phyloP scores from a whole-genome alignment of 805 yeast genomes.

The Wickerhamiella kazuoi region DNA sequence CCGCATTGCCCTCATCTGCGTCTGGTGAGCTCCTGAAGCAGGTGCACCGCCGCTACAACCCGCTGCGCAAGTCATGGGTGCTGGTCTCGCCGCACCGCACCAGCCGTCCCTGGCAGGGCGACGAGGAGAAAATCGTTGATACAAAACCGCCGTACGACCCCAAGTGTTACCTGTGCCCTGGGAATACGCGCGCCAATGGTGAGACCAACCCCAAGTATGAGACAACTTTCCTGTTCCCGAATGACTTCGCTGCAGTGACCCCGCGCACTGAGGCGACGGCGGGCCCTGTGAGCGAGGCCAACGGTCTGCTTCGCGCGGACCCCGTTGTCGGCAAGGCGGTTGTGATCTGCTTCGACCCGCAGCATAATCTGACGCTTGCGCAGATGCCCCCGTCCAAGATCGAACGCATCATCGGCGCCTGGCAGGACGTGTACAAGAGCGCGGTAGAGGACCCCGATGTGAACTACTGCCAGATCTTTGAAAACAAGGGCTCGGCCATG shows the following conservation, averaged over 20 bases:
- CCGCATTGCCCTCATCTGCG: not conserved
- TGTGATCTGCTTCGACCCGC: slow-evolving; percentile 57
- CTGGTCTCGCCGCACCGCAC: slow-evolving; percentile 63
- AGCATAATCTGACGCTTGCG: slow-evolving; percentile 50
- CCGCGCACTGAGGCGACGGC: slow-evolving; percentile 11
- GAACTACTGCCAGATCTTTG: slow-evolving; percentile 49
- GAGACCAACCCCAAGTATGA: slow-evolving; percentile 39
- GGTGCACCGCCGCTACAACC: slow-evolving; percentile 48
- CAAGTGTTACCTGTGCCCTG: slow-evolving; percentile 56
- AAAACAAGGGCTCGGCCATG: slow-evolving; percentile 65
- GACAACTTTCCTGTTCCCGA: slow-evolving; percentile 41
- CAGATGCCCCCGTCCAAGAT: slow-evolving; percentile 34
- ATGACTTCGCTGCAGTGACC: slow-evolving; percentile 57
- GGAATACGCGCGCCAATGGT: slow-evolving; percentile 48
- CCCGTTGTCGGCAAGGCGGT: slow-evolving; percentile 52
- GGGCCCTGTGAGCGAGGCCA: slow-evolving; percentile 18
- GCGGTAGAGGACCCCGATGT: slow-evolving; percentile 27
- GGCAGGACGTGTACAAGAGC: slow-evolving; percentile 36
- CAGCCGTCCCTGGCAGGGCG: slow-evolving; percentile 70
- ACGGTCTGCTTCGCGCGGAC: slow-evolving; percentile 32
- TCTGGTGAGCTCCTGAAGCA: slow-evolving; percentile 1
- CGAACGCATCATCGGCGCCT: slow-evolving; percentile 34
- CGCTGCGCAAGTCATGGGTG: slow-evolving; percentile 49
- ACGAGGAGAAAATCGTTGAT: slow-evolving; percentile 33
- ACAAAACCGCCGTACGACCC: slow-evolving; percentile 40